Base-by-base conservation (phyloP, 1,139 yeast genomes). In the Geotrichum cucujoidarum region DNA sequence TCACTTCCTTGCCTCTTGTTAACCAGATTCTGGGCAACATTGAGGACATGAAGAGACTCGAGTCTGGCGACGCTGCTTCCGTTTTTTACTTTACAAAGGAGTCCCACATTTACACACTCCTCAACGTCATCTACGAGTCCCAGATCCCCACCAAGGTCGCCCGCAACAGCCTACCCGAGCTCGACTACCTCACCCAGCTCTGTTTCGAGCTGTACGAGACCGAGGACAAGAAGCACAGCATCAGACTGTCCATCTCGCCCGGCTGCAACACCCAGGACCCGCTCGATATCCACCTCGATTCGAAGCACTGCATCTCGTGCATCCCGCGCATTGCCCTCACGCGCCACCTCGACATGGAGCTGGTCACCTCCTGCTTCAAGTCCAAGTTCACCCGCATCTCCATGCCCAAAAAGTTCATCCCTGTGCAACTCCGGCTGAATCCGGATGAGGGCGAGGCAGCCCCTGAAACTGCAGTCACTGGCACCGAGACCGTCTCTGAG, bases 201-300 rank as follows among this genome's bases (percentile, higher is more conserved):
- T 87, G 83, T 13, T 92, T 94, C 68, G 99, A 94, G 66, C 69
- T 92, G 18, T 94, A 89, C 63, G 98, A 94, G 65, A 77, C 86
- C 35, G 69, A 61, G 34, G 66, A 61, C 36, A 89, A 89, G 69
- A 84, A 85, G 58, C 95, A 89, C 64, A 82, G 95, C 1, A 83
- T 94, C 46, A 77, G 97, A 60, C 75, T 94, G 53, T 83, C 95
- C 16, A 75, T 94, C 57, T 86, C 97, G 1, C 97, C 98, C 0
- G 99, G 99, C 30, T 94, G 98, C 67, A 97, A 94, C 66, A 89
- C 97, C 0, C 95, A 89, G 61, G 95, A 92, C 66, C 98, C 98
- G 16, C 74, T 94, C 55, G 98, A 94, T 68, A 95, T 94, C 40
- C 96, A 92, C 67, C 74, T 94, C 42, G 98, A 94, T 67, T 94